Conservation (phyloP, 2,329 filamentous ascomycete species). For the Chaetomium sp. region DNA sequence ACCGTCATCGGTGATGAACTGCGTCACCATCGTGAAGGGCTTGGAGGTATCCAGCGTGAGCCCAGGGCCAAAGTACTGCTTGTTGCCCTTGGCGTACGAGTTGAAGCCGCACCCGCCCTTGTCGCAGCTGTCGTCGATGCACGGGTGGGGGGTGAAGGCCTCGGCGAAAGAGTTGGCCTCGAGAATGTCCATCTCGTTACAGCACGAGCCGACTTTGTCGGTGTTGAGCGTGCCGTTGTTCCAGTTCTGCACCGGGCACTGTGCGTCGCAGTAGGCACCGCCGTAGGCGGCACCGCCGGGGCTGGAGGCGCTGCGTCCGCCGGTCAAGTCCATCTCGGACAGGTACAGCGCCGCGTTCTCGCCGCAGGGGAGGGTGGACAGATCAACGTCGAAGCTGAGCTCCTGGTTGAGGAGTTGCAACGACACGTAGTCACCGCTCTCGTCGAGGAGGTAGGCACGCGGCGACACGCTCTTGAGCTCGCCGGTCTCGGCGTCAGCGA, state of each 20-base stretch:
- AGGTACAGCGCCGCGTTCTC: slow-evolving; percentile 60
- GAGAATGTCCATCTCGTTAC: slow-evolving; percentile 51
- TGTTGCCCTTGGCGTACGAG: slow-evolving; percentile 33
- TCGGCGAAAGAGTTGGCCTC: slow-evolving; percentile 44
- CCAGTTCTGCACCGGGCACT: slow-evolving; percentile 40
- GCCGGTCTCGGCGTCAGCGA: slow-evolving; percentile 10
- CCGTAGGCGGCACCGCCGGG: slow-evolving; percentile 50
- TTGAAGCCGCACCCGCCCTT: slow-evolving; percentile 33
- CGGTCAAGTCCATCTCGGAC: slow-evolving; percentile 49
- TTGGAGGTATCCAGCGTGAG: slow-evolving; percentile 22
- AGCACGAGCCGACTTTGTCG: slow-evolving; percentile 41
- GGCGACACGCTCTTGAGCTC: slow-evolving; percentile 22
- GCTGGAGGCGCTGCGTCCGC: slow-evolving; percentile 39
- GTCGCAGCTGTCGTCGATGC: slow-evolving; percentile 34
- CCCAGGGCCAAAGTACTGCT: slow-evolving; percentile 27
- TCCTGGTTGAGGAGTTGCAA: slow-evolving; percentile 53
- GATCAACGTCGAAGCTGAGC: slow-evolving; percentile 57
- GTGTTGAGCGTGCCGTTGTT: slow-evolving; percentile 44
- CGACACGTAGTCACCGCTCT: slow-evolving; percentile 48
- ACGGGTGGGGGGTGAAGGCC: slow-evolving; percentile 44
- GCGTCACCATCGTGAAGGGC: slow-evolving; percentile 38
- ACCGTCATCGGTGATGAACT: slow-evolving; percentile 34
- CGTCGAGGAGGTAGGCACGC: slow-evolving; percentile 51
- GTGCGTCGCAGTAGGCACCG: slow-evolving; percentile 31
- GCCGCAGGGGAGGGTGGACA: slow-evolving; percentile 55